Evolutionary conservation across 352 stramenopile genomes (phyloP).

Genomic region (Globisporangium nunn): DNA sequence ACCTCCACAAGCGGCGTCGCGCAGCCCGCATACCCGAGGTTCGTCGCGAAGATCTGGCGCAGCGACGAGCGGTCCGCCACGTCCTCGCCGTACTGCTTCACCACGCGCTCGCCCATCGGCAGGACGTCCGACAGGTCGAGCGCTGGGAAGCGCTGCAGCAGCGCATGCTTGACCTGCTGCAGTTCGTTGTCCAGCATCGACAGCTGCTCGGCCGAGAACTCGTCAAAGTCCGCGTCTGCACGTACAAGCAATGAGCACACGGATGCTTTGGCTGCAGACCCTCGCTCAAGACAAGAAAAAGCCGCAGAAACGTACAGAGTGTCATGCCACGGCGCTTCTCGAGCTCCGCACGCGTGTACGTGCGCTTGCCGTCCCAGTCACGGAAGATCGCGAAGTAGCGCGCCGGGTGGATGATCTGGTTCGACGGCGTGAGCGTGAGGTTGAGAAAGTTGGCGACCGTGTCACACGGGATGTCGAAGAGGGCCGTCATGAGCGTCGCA

Average conservation of each 20-base stretch:
- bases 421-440: slow-evolving; percentile 89
- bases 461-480: slow-evolving; percentile 90
- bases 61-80: slow-evolving; percentile 83
- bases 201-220: slow-evolving; percentile 89
- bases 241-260: not conserved
- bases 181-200: slow-evolving; percentile 92
- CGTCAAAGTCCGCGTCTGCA: slow-evolving; percentile 88
- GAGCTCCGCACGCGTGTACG: slow-evolving; percentile 81
- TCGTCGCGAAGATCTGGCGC: slow-evolving; percentile 88
- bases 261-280: too few relatives aligned
- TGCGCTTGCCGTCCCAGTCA: slow-evolving; percentile 88
- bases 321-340: slow-evolving; percentile 82
- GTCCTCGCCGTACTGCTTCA: slow-evolving; percentile 90
- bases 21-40: slow-evolving; percentile 87
- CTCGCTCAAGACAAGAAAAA: too few relatives aligned
- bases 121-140: slow-evolving; percentile 88
- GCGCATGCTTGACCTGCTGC: slow-evolving; percentile 87
- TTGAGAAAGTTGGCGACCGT: slow-evolving; percentile 92
- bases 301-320: slow-evolving; percentile 48
- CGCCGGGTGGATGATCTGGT: slow-evolving; percentile 92
- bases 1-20: slow-evolving; percentile 85
- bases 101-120: slow-evolving; percentile 86
- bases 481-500: slow-evolving; percentile 71
- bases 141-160: slow-evolving; percentile 87
- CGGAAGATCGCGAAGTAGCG: slow-evolving; percentile 91